These are phyloP conservation scores for Didymella pinodella DNA, from an alignment of 2,329 filamentous ascomycete species.

Conservation along the genomic window DNA sequence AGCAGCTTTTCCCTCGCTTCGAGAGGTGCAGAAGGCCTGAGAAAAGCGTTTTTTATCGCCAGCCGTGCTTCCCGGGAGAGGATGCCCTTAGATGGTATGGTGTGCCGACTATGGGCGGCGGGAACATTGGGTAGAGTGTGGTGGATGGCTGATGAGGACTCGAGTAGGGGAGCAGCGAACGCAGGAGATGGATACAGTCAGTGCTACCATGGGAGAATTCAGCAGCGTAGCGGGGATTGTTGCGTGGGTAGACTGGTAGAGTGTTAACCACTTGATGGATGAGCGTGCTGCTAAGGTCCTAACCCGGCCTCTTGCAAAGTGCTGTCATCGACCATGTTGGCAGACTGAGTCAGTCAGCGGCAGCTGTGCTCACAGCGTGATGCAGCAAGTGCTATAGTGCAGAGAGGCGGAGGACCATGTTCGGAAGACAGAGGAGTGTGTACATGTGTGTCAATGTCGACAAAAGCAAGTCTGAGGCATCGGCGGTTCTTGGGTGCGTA, in stretches of 20 bases:
- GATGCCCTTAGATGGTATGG: not conserved
- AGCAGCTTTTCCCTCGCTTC: slow-evolving; percentile 1
- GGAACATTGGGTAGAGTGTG: not conserved
- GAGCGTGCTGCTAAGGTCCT: not conserved
- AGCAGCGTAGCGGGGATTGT: not conserved
- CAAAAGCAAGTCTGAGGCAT: too few species aligned
- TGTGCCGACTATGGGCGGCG: slow-evolving; percentile 7
- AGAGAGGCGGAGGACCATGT: not conserved
- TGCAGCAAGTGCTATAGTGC: not conserved
- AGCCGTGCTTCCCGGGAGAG: not conserved
- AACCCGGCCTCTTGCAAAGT: not conserved
- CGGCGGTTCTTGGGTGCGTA: too few species aligned
- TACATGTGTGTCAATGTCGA: too few species aligned
- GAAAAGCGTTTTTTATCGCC: not conserved
- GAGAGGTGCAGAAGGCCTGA: not conserved
- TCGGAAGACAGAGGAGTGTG: too few species aligned
- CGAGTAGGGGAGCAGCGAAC: not conserved
- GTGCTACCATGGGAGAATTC: not conserved
- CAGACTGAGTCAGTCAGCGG: not conserved
- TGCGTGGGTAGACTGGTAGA: not conserved
- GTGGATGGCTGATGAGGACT: not conserved
- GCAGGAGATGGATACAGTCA: too few species aligned
- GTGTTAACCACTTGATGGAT: not conserved
- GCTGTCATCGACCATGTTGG: not conserved
- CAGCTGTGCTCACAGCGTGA: not conserved